These are phyloP conservation scores for Paracamarosporium sp. DNA, from an alignment of 2,329 filamentous ascomycete genomes.

Conservation along the genomic window DNA sequence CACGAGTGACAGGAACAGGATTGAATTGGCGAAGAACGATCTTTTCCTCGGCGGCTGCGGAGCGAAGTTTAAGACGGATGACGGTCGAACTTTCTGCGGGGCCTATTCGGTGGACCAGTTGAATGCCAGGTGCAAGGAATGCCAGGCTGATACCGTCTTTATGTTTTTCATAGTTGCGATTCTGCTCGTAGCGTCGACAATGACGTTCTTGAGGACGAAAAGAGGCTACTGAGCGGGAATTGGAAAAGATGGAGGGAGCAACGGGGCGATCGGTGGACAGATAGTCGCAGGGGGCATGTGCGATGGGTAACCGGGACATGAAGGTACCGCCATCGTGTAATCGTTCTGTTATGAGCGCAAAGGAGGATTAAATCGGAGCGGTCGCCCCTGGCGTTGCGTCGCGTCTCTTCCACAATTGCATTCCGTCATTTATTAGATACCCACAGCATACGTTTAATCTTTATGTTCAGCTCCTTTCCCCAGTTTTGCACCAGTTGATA, in stretches of 20 bases:
- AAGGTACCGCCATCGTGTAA: neutral
- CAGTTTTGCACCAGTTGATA: neutral
- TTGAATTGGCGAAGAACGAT: slow-evolving; percentile 12
- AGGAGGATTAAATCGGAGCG: neutral
- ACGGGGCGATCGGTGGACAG: neutral
- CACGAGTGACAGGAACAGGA: neutral
- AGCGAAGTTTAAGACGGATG: neutral
- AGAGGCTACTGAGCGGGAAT: slow-evolving; percentile 1
- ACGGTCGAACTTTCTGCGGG: neutral
- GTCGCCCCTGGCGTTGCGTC: neutral
- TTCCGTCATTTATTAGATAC: neutral
- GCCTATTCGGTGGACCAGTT: slow-evolving; percentile 3
- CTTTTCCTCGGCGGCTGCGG: slow-evolving; percentile 24
- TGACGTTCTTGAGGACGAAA: slow-evolving; percentile 12
- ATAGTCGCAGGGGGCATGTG: neutral
- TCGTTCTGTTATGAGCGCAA: neutral
- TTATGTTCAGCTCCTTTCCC: neutral
- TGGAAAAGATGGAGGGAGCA: neutral
- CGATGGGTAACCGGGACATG: neutral
- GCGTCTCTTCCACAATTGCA: neutral
- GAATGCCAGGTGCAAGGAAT: slow-evolving; percentile 20
- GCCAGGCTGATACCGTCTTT: slow-evolving; percentile 22
- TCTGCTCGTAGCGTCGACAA: slow-evolving; percentile 6
- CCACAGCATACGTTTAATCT: neutral
- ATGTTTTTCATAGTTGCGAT: slow-evolving; percentile 22